phyloP scores from a whole-genome alignment of 352 stramenopile genomes.

The Phytophthora citricola region DNA sequence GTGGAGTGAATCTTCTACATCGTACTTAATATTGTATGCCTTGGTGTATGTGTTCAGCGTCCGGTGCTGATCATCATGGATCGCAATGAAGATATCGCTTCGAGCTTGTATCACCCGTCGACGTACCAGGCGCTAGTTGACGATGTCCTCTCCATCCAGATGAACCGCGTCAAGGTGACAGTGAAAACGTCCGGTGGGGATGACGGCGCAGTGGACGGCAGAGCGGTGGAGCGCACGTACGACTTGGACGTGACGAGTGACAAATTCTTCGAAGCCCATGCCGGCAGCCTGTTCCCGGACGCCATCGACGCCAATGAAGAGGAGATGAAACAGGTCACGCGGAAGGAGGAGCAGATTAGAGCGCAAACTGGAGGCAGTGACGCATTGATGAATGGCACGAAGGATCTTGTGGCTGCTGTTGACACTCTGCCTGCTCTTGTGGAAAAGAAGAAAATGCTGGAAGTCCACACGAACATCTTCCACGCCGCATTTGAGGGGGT shows the following conservation, averaged over 20 bases:
- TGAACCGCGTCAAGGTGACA: conserved; percentile 96
- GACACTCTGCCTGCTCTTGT: conserved; percentile 83
- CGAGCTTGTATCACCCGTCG: conserved; percentile 95
- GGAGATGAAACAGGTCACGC: conserved; percentile 89
- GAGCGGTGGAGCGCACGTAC: conserved; percentile 70
- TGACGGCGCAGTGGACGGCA: conserved; percentile 37
- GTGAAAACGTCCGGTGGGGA: conserved; percentile 61
- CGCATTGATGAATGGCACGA: conserved; percentile 75
- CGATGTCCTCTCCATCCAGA: conserved; percentile 95
- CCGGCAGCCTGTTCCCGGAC: conserved; percentile 78
- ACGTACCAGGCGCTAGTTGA: conserved; percentile 96
- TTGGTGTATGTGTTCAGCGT: conserved; percentile 49
- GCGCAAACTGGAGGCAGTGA: conserved; percentile 75
- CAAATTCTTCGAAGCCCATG: conserved; percentile 85
- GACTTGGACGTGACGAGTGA: conserved; percentile 85
- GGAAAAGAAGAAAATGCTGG: conserved; percentile 91
- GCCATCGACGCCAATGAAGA: conserved; percentile 90
- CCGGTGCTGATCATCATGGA: conserved; percentile 98
- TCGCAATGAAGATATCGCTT: conserved; percentile 96
- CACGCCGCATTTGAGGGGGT: conserved; percentile 84
- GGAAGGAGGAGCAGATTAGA: conserved; percentile 87
- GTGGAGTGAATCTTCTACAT: not conserved
- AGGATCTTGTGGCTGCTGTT: conserved; percentile 84
- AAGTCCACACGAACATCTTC: conserved; percentile 91
- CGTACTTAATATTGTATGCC: conserved; percentile 4